Base-by-base conservation (phyloP, 768 basidiomycete species). In the Kondoa subrosea region DNA sequence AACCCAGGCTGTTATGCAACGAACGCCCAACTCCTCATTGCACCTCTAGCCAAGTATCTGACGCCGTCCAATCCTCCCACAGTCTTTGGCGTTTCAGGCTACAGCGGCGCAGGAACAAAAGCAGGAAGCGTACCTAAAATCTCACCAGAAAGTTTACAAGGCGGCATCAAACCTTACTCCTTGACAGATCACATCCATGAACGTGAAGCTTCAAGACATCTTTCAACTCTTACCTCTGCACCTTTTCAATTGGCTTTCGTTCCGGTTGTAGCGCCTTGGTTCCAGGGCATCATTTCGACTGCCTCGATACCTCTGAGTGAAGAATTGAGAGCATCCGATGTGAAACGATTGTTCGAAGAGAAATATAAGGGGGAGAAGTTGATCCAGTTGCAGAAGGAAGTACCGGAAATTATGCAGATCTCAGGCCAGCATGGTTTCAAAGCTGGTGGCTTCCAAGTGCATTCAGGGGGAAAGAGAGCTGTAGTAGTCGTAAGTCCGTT, bases 1-100 rank as follows among this genome's bases (percentile, higher is more conserved):
- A 99, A 99, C 79, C 95, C 95, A 0, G 95, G 95, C 57, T 99
- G 95, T 76, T 99, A 91, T 76, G 87, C 92, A 3, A 97, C 95
- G 34, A 89, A 90, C 62, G 82, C 85, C 1, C 95, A 97, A 78
- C 81, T 97, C 69, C 84, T 97, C 66, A 78, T 95, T 69, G 95
- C 92, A 0, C 95, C 95, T 25, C 81, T 97, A 25, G 80, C 95
- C 66, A 80, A 84, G 67, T 83, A 86, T 77, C 76, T 93, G 69
- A 78, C 82, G 26, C 89, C 92, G 1, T 62, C 65, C 3, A 32
- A 50, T n/a, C 70, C 70, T n/a, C 73, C 74, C 3, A 88, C 91
- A 1, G 84, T 99, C 29, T 93, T 96, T 75, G 93, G 88, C 21
- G 77, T 93, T 66, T 93, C 90, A 0, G 95, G 95, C 3, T 96